phyloP scores from a whole-genome alignment of 2,329 filamentous ascomycete species.

The Phyllosticta citriasiana region DNA sequence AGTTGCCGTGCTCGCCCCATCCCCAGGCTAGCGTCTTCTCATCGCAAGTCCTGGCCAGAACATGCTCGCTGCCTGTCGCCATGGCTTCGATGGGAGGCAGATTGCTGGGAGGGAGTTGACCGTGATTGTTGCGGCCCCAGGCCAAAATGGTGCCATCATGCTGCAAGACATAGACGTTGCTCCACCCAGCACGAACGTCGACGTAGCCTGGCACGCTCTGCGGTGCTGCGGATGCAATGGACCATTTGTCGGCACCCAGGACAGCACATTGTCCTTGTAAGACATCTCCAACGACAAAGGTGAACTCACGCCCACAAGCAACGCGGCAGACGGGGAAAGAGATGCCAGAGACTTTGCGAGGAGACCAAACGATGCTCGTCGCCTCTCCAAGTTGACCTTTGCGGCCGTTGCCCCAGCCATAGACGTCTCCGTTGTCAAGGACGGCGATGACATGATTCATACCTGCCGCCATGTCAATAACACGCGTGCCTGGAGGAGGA shows the following conservation, averaged over 20 bases:
- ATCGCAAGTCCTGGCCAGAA: conserved; percentile 56
- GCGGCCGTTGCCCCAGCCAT: conserved; percentile 79
- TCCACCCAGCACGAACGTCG: conserved; percentile 71
- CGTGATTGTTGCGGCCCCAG: conserved; percentile 82
- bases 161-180: conserved; percentile 62
- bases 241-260: conserved; percentile 68
- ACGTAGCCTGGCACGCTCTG: conserved; percentile 47
- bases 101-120: conserved; percentile 58
- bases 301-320: conserved; percentile 79
- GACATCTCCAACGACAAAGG: conserved; percentile 52
- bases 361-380: conserved; percentile 23
- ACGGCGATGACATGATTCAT: conserved; percentile 71
- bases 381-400: conserved; percentile 72
- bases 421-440: conserved; percentile 64
- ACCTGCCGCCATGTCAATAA: conserved; percentile 59
- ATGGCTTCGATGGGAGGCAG: conserved; percentile 53
- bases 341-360: conserved; percentile 31
- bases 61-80: conserved; percentile 85
- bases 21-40: conserved; percentile 76
- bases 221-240: conserved; percentile 50
- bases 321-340: conserved; percentile 56
- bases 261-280: conserved; percentile 52
- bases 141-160: conserved; percentile 50
- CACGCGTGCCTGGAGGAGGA: conserved; percentile 44
- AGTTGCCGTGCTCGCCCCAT: conserved; percentile 98